Conservation (phyloP, 129 eudicot species). For the Smallanthus sonchifolius region DNA sequence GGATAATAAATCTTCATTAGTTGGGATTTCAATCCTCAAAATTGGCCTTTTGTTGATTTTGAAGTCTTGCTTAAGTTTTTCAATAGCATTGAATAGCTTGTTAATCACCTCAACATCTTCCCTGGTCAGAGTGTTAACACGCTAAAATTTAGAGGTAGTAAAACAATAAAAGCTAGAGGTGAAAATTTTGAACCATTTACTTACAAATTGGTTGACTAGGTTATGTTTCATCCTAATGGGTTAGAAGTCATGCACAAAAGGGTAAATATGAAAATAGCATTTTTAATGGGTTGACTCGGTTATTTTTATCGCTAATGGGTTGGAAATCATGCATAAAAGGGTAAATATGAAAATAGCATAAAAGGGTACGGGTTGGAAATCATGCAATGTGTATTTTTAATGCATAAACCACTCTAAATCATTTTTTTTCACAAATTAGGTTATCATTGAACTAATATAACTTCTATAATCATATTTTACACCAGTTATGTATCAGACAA, state of each 20-base stretch:
- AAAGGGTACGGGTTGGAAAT: neutral
- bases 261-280: neutral
- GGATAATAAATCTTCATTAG: slow-evolving; percentile 20
- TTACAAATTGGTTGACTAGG: neutral
- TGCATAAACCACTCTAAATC: neutral
- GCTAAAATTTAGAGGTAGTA: neutral
- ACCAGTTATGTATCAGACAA: too few relatives aligned
- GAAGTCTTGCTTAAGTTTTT: slow-evolving; percentile 41
- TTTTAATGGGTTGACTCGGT: neutral
- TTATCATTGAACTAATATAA: neutral
- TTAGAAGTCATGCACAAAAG: too few relatives aligned
- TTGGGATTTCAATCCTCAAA: slow-evolving; percentile 38
- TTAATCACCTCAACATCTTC: slow-evolving; percentile 39
- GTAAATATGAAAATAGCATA: neutral
- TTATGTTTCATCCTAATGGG: neutral
- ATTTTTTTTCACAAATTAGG: neutral
- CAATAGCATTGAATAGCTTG: slow-evolving; percentile 43
- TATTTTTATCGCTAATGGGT: neutral
- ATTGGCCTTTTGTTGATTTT: slow-evolving; percentile 49
- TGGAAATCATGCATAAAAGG: too few relatives aligned
- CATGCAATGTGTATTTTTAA: neutral
- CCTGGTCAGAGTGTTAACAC: slow-evolving; percentile 29
- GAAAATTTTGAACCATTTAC: neutral
- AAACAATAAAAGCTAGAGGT: neutral
- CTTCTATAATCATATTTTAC: neutral